Evolutionary conservation across 2,329 filamentous ascomycete genomes (phyloP).

Genomic region (Penicillium concentricum): DNA sequence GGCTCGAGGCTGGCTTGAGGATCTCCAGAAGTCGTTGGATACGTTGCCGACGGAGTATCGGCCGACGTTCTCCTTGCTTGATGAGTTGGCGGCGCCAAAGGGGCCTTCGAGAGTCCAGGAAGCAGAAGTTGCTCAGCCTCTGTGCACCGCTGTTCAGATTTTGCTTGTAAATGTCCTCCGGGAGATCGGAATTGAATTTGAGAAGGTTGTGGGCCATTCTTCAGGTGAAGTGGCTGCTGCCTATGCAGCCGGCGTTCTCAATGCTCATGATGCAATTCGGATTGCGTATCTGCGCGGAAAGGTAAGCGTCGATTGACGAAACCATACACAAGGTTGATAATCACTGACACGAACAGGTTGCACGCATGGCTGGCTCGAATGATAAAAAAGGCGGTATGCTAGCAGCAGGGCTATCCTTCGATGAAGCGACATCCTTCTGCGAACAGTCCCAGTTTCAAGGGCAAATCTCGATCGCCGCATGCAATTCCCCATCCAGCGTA

Average conservation of each 20-base stretch:
- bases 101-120: no score
- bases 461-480: no score
- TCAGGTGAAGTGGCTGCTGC: constrained; percentile 26
- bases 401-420: constrained; percentile 7
- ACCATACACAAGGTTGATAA: no score
- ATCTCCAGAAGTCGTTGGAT: no score
- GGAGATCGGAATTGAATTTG: constrained; percentile 8
- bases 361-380: no score
- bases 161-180: constrained; percentile 11
- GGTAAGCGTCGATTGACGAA: not conserved
- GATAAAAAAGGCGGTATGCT: constrained; percentile 6
- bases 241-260: constrained; percentile 18
- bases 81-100: no score
- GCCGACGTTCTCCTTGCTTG: no score
- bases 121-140: constrained; percentile 14
- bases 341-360: no score
- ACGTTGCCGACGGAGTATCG: no score
- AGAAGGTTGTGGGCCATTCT: constrained; percentile 20
- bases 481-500: constrained; percentile 15
- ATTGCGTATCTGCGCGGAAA: constrained; percentile 17
- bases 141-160: constrained; percentile 22
- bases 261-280: constrained; percentile 7
- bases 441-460: no score
- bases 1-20: no score
- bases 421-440: not conserved